phyloP scores from a whole-genome alignment of 768 basidiomycete genomes.

The Termitomyces sp. region DNA sequence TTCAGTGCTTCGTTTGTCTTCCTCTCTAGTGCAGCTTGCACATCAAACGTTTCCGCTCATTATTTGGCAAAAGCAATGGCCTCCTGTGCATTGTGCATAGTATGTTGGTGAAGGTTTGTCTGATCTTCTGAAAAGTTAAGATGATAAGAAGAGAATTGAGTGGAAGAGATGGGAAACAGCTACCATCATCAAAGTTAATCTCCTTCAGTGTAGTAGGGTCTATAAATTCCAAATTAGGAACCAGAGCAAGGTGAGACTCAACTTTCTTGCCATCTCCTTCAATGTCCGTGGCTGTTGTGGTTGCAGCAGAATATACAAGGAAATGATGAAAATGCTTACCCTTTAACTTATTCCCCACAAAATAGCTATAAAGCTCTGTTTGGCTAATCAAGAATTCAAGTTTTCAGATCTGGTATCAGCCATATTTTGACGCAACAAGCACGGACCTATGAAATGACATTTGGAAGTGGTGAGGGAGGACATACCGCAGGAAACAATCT shows the following conservation, averaged over 20 bases:
- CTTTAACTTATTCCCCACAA: constrained; percentile 95
- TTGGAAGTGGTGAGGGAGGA: too few species aligned
- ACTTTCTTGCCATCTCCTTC: constrained; percentile 53
- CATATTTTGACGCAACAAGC: too few species aligned
- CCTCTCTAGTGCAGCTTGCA: constrained; percentile 72
- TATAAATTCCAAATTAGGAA: constrained; percentile 49
- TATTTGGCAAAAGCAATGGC: constrained; percentile 75
- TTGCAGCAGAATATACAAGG: constrained; percentile 14
- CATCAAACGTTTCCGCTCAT: constrained; percentile 83
- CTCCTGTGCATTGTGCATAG: constrained; percentile 84
- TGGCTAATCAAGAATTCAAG: constrained; percentile 98
- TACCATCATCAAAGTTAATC: constrained; percentile 91
- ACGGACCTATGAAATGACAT: too few species aligned
- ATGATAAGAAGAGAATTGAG: not conserved
- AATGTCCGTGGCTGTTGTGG: constrained; percentile 61
- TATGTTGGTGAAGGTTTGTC: constrained; percentile 81
- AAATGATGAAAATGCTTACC: constrained; percentile 37
- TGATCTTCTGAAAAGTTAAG: constrained; percentile 60
- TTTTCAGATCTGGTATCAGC: too few species aligned
- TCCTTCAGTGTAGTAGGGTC: constrained; percentile 54
- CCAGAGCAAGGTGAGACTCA: constrained; percentile 34
- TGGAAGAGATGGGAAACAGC: not conserved
- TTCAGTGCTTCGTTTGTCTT: constrained; percentile 75
- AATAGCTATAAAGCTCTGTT: constrained; percentile 97
- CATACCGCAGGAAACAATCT: too few species aligned